A percentile compares a stretch with the other conserved stretches of the same genome.
These are phyloP conservation scores for Paralagenidium karlingii DNA, from an alignment of 352 stramenopile species.

Conservation along the genomic window DNA sequence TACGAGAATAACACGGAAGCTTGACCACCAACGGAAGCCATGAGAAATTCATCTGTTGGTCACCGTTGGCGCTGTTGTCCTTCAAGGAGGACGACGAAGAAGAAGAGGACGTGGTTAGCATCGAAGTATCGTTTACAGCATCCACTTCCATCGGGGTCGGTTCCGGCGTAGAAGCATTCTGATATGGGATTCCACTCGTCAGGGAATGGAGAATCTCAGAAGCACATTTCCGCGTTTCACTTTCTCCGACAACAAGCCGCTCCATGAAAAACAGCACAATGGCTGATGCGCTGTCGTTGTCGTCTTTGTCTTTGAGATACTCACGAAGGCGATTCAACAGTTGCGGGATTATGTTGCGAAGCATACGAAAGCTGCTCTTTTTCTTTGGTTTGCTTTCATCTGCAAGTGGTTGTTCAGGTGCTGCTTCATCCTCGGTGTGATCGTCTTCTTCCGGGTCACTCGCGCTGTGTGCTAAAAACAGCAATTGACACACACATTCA, in stretches of 20 bases:
- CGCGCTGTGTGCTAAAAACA: constrained; percentile 36
- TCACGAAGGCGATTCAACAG: constrained; percentile 44
- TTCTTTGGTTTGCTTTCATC: no score
- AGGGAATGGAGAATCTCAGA: constrained; percentile 54
- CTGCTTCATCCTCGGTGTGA: constrained; percentile 6
- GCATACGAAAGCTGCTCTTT: no score
- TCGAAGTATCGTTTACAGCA: no score
- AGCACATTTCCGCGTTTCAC: constrained; percentile 35
- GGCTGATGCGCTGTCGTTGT: constrained; percentile 21
- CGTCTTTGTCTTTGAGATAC: constrained; percentile 19
- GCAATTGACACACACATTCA: constrained; percentile 60
- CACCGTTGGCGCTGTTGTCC: no score
- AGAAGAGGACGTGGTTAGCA: no score
- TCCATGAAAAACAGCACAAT: constrained; percentile 66
- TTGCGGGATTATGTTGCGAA: constrained; percentile 34
- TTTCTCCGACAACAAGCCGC: constrained; percentile 34
- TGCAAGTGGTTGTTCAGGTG: constrained; percentile 21
- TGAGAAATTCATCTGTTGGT: constrained; percentile 34
- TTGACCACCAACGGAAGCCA: constrained; percentile 54
- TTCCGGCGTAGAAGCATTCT: no score
- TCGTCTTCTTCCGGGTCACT: constrained; percentile 1
- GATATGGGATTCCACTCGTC: no score
- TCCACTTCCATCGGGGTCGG: no score
- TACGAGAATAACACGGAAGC: constrained; percentile 42
- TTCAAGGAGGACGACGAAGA: no score